These are phyloP conservation scores for Ascochyta rabiei DNA, from an alignment of 2,329 filamentous ascomycete genomes.

Conservation along the genomic window DNA sequence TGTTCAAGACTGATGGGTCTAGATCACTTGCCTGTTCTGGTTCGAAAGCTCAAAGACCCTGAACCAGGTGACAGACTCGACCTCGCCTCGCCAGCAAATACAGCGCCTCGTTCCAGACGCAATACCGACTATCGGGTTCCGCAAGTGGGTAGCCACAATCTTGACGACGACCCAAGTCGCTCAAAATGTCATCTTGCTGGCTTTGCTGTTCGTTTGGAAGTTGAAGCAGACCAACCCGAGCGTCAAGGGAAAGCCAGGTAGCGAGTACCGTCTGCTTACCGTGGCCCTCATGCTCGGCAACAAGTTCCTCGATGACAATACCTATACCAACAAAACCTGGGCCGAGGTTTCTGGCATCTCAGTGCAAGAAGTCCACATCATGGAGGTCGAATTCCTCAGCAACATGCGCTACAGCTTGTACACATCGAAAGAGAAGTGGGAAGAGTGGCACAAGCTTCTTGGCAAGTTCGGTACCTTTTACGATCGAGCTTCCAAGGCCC, in stretches of 20 bases:
- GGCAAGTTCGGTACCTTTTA: conserved; percentile 84
- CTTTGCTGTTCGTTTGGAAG: conserved; percentile 89
- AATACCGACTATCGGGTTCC: conserved; percentile 77
- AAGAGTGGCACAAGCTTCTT: conserved; percentile 82
- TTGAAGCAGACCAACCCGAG: conserved; percentile 87
- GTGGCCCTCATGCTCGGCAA: conserved; percentile 98
- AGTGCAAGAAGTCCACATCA: conserved; percentile 94
- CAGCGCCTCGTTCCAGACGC: conserved; percentile 72
- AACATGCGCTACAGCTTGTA: conserved; percentile 96
- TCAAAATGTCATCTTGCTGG: conserved; percentile 90
- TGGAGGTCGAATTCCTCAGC: conserved; percentile 99
- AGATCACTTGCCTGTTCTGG: conserved; percentile 98
- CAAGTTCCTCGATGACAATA: conserved; percentile 98
- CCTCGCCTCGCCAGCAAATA: conserved; percentile 50
- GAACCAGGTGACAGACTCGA: conserved; percentile 71
- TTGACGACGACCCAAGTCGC: conserved; percentile 94
- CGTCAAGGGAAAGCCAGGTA: conserved; percentile 89
- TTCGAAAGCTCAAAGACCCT: conserved; percentile 88
- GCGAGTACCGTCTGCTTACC: conserved; percentile 89
- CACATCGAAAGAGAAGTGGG: conserved; percentile 85
- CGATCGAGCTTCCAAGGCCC: conserved; percentile 66
- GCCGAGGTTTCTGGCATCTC: conserved; percentile 95
- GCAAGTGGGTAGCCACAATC: conserved; percentile 92
- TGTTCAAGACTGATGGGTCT: conserved; percentile 17
- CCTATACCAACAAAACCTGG: conserved; percentile 99